Percentiles rank a stretch among this genome's conserved stretches.
Conservation (phyloP, 140 eudicot species). For the Anethum foeniculum region DNA sequence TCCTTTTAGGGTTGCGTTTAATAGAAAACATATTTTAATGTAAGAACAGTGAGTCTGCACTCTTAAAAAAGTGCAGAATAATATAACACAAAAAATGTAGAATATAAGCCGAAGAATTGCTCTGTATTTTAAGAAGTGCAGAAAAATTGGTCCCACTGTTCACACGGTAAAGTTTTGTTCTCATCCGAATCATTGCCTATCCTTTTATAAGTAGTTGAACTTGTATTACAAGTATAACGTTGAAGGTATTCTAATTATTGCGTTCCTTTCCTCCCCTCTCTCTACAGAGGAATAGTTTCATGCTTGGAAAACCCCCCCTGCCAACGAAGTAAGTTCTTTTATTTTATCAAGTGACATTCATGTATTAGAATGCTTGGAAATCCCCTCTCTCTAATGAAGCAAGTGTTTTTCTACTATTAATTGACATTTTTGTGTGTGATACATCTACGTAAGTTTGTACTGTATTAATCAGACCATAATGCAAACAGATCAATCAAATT, state of each 20-base stretch:
- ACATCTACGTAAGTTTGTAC: background rate
- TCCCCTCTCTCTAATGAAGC: constrained; percentile 26
- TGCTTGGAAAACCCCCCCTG: constrained; percentile 43
- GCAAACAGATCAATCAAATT: background rate
- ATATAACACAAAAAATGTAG: too few species aligned
- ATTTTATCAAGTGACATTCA: background rate
- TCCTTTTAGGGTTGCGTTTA: background rate
- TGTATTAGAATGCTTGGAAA: constrained; percentile 33
- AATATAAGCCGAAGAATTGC: too few species aligned
- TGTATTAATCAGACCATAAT: background rate
- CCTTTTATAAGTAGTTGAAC: background rate
- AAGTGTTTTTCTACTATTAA: constrained; percentile 13
- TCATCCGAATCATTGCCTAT: too few species aligned
- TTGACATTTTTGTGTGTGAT: background rate
- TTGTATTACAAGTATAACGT: background rate
- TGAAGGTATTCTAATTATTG: constrained; percentile 12
- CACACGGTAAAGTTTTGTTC: too few species aligned
- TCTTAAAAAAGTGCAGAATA: too few species aligned
- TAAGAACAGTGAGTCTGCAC: too few species aligned
- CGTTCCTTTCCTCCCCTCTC: constrained; percentile 6
- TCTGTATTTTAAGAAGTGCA: too few species aligned
- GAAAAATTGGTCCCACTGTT: too few species aligned
- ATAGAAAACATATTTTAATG: too few species aligned
- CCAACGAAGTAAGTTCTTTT: constrained; percentile 31
- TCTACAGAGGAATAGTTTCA: constrained; percentile 37